Evolutionary conservation across 768 basidiomycete species (phyloP), one percentile per base, ranked within the genome.

Genomic region (Rhizopogon vesiculosus): DNA sequence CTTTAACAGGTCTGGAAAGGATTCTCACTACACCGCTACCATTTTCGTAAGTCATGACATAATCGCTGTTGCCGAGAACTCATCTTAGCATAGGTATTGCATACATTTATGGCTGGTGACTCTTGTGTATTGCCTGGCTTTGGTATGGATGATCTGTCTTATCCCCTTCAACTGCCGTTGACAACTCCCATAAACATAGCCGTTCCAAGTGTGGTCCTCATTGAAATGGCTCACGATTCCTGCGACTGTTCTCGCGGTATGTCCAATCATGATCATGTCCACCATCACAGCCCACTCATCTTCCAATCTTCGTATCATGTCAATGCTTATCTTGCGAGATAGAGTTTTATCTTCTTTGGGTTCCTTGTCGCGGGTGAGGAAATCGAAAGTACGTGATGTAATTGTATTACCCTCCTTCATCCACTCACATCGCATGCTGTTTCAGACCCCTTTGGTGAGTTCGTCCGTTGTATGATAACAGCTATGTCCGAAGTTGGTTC

Each of bases 1-100:
- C 81, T 28, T 70, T 89, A 45, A 87, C 86, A 10, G 84, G 84
- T 5, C 73, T 89, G 1, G 87, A 90, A 62, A 74, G 88, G 42
- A 87, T 89, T 57, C 74, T 90, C 5, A 89, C 86, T 0, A 87
- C 86, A 1, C 87, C 87, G 3, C 86, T 90, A 43, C 88, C 87
- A 9, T 89, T 86, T 70, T 88, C 86, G 80, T 87, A 60, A 43
- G 79, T 68, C 5, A 3, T 44, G 22, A n/a, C 8, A 29, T 25
- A 12, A 19, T 39, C 9, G 7, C 25, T 35, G 4, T 35, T 12
- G 46, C 46, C 31, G 33, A 33, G 46, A 19, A 48, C 46, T 48
- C 46, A 48, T 48, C 19, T 48, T 15, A 33, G 33, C 42, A 25
- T 59, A 86, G 85, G 42, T 87, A 87, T 62, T 82, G 82, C 2